Percentiles rank a stretch among this genome's conserved stretches.
phyloP scores from a whole-genome alignment of 2,329 filamentous ascomycete species.

The Aspergillus caelatus region DNA sequence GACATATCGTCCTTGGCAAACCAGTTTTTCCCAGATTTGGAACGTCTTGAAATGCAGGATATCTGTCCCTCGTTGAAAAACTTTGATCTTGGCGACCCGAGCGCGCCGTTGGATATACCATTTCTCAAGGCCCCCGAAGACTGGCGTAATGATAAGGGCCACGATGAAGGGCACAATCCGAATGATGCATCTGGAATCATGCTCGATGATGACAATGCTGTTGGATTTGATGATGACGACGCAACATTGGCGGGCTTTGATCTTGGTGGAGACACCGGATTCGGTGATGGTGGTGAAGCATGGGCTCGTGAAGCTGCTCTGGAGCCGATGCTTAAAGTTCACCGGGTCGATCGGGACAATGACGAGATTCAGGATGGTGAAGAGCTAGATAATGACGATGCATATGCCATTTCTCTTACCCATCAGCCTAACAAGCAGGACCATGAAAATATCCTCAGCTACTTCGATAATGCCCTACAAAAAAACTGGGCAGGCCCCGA shows the following conservation, averaged over 20 bases:
- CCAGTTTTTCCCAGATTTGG: conserved; percentile 84
- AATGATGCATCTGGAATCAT: conserved; percentile 78
- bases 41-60: conserved; percentile 78
- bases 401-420: conserved; percentile 79
- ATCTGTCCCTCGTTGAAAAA: conserved; percentile 94
- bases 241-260: conserved; percentile 71
- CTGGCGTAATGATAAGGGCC: conserved; percentile 71
- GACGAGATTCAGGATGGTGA: conserved; percentile 56
- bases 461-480: conserved; percentile 93
- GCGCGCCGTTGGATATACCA: conserved; percentile 83
- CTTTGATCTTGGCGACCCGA: conserved; percentile 86
- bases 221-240: conserved; percentile 81
- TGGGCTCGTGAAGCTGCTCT: conserved; percentile 91
- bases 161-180: conserved; percentile 55
- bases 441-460: conserved; percentile 94
- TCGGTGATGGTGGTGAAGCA: conserved; percentile 92
- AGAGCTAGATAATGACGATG: conserved; percentile 67
- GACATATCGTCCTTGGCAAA: conserved; percentile 74
- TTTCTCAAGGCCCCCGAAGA: conserved; percentile 89
- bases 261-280: conserved; percentile 71
- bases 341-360: conserved; percentile 55
- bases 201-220: conserved; percentile 82
- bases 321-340: conserved; percentile 82
- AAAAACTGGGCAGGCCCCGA: conserved; percentile 99
- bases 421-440: conserved; percentile 68